Percentiles rank a stretch among this genome's conserved stretches.
Conservation (phyloP, 2,329 filamentous ascomycete genomes). For the Aplosporella prunicola region DNA sequence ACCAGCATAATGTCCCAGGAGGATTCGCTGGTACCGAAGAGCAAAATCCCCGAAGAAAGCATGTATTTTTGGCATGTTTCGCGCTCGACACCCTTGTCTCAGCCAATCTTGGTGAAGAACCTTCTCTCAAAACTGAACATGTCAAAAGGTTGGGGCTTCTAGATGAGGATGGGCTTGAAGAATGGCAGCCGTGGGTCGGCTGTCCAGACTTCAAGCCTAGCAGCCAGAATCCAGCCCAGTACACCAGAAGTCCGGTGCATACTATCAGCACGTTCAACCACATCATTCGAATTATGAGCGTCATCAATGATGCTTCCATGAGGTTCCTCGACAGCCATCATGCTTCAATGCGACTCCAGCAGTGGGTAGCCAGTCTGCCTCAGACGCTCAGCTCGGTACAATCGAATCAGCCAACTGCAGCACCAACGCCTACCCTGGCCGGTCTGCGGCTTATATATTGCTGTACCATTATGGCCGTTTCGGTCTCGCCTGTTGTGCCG, state of each 20-base stretch:
- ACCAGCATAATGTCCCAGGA: background rate
- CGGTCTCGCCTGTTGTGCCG: slow-evolving; percentile 15
- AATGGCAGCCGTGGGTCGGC: slow-evolving; percentile 65
- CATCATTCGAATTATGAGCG: slow-evolving; percentile 28
- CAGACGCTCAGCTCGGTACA: slow-evolving; percentile 7
- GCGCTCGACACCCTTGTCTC: slow-evolving; percentile 52
- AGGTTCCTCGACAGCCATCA: background rate
- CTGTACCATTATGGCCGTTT: slow-evolving; percentile 17
- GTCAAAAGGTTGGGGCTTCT: slow-evolving; percentile 41
- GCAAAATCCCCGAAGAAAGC: slow-evolving; percentile 28
- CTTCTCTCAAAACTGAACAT: slow-evolving; percentile 42
- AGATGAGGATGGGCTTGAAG: slow-evolving; percentile 58
- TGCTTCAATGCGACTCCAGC: slow-evolving; percentile 7
- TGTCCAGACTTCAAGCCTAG: slow-evolving; percentile 29
- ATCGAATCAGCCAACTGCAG: slow-evolving; percentile 3
- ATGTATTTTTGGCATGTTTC: slow-evolving; percentile 48
- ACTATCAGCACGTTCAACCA: slow-evolving; percentile 46
- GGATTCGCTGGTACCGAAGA: slow-evolving; percentile 17
- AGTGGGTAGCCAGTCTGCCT: slow-evolving; percentile 9
- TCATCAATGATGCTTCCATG: slow-evolving; percentile 15
- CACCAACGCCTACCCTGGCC: slow-evolving; percentile 6
- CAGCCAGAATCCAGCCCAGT: slow-evolving; percentile 5
- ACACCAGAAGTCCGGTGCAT: slow-evolving; percentile 25
- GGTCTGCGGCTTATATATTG: slow-evolving; percentile 21
- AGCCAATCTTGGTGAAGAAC: slow-evolving; percentile 40